Evolutionary conservation across 1,139 yeast species (phyloP).

Genomic region (Suhomyces choctaworum): DNA sequence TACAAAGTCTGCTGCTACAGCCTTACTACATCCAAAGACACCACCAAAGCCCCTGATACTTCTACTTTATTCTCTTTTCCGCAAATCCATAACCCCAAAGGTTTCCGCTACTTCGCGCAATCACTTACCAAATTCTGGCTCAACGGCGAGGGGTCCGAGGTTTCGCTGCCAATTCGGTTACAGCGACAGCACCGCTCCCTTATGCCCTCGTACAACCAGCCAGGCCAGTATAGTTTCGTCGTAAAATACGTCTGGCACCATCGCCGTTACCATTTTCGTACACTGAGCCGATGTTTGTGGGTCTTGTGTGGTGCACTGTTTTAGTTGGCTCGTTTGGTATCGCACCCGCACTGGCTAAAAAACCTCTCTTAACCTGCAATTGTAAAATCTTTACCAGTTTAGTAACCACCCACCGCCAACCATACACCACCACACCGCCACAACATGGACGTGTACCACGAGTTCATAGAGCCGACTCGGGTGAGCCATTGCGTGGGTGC

Average conservation of each 20-base stretch:
- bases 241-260: not conserved
- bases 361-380: conserved; percentile 16
- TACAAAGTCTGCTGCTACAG: conserved; percentile 7
- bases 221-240: not conserved
- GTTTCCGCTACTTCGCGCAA: conserved; percentile 8
- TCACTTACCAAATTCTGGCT: conserved; percentile 6
- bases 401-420: conserved; percentile 1
- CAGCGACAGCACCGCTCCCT: no score
- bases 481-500: conserved; percentile 66
- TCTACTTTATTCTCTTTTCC: conserved; percentile 2
- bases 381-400: conserved; percentile 8
- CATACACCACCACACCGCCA: not conserved
- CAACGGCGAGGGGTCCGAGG: conserved; percentile 11
- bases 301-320: no score
- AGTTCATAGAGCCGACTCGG: conserved; percentile 75
- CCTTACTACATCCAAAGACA: not conserved
- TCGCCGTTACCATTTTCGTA: not conserved
- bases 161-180: not conserved
- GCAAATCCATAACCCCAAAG: conserved; percentile 14
- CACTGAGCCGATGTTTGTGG: no score
- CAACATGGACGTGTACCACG: conserved; percentile 79
- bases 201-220: conserved; percentile 5
- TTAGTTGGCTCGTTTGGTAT: no score
- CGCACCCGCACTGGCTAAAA: conserved; percentile 2
- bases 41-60: no score